These are phyloP conservation scores for Mortierella sp. DNA, from an alignment of 371 early-diverging fungal genomes.

Conservation along the genomic window DNA sequence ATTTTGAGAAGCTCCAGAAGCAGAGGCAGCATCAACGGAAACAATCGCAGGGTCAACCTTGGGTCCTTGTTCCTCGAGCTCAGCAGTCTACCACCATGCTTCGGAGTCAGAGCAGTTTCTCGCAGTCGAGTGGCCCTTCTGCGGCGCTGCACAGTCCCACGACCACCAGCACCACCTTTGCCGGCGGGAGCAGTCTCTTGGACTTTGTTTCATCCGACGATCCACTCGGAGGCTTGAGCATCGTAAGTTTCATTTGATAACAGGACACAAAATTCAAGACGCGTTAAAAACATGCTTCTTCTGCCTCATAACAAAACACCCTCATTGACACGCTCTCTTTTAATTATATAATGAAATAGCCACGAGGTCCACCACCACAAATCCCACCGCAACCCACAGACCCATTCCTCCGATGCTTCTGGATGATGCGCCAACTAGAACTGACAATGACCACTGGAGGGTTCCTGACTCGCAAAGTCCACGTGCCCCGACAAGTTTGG, in stretches of 20 bases:
- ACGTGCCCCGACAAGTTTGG: constrained; percentile 59
- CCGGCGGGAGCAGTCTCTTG: constrained; percentile 10
- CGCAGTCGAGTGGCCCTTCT: background rate
- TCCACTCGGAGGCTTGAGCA: constrained; percentile 35
- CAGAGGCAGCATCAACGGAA: background rate
- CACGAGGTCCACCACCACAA: constrained; percentile 13
- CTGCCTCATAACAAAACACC: background rate
- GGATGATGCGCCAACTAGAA: constrained; percentile 60
- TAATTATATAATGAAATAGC: constrained; percentile 5
- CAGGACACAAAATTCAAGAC: background rate
- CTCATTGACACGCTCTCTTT: background rate
- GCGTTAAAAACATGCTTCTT: too few species aligned
- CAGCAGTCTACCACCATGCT: background rate
- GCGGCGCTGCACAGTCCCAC: background rate
- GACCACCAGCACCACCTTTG: background rate
- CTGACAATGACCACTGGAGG: constrained; percentile 62
- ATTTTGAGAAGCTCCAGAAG: background rate
- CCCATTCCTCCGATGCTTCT: constrained; percentile 58
- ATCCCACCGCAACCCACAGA: constrained; percentile 50
- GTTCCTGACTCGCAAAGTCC: constrained; percentile 55
- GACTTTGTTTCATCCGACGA: constrained; percentile 34
- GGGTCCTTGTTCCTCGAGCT: background rate
- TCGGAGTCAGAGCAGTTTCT: background rate
- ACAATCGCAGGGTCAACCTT: constrained; percentile 9
- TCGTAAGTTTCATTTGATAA: constrained; percentile 26